These are phyloP conservation scores for Alternaria hordeiaustralica DNA, from an alignment of 2,329 filamentous ascomycete genomes.

Conservation along the genomic window DNA sequence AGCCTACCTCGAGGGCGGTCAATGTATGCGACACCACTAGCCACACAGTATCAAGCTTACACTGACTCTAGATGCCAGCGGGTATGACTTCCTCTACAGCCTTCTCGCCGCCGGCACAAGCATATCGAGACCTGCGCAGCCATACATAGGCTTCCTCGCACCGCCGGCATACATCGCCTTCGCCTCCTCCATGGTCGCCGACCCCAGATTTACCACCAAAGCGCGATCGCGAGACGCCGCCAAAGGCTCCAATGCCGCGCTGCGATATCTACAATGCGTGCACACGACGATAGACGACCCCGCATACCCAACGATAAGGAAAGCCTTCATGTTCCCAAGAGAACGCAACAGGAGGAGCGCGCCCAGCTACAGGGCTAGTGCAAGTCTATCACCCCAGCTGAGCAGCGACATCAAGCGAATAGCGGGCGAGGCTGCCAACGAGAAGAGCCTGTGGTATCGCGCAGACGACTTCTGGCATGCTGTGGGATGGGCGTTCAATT, in stretches of 20 bases:
- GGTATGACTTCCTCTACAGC: conserved; percentile 42
- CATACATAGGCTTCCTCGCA: conserved; percentile 66
- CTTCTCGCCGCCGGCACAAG: conserved; percentile 42
- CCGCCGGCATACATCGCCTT: conserved; percentile 76
- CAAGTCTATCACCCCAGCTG: conserved; percentile 35
- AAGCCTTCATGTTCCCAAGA: conserved; percentile 72
- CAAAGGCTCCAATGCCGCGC: conserved; percentile 69
- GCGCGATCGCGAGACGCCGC: conserved; percentile 66
- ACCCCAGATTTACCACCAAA: conserved; percentile 79
- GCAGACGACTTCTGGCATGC: conserved; percentile 88
- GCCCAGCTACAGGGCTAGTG: conserved; percentile 23
- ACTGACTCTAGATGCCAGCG: conserved; percentile 36
- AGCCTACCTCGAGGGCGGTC: conserved; percentile 44
- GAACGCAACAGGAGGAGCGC: conserved; percentile 33
- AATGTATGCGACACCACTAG: conserved; percentile 29
- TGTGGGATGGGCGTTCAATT: conserved; percentile 92
- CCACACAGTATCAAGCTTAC: background rate
- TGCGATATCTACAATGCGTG: conserved; percentile 73
- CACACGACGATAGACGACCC: conserved; percentile 70
- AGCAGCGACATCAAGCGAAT: conserved; percentile 50
- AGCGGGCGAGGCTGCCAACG: conserved; percentile 61
- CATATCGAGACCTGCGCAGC: conserved; percentile 42
- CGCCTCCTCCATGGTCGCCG: conserved; percentile 80
- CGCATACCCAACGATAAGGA: conserved; percentile 68
- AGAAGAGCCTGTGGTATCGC: conserved; percentile 73